These are phyloP conservation scores for Colletotrichum sp. DNA, from an alignment of 2,329 filamentous ascomycete genomes.

Conservation along the genomic window DNA sequence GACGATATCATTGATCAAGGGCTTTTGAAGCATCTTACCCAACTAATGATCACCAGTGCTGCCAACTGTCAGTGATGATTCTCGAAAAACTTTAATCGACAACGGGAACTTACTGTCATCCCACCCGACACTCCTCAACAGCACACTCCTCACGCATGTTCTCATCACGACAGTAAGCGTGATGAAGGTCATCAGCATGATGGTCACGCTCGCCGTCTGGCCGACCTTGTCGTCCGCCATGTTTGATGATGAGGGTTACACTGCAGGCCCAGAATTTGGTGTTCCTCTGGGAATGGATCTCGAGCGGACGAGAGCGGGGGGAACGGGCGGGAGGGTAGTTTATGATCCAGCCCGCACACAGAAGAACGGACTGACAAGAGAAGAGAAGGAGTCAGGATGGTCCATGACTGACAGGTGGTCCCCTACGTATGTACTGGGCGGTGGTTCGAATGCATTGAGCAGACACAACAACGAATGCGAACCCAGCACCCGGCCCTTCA, in stretches of 20 bases:
- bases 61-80: background rate
- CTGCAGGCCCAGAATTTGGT: background rate
- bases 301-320: background rate
- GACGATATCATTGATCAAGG: background rate
- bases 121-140: conserved; percentile 18
- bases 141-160: conserved; percentile 13
- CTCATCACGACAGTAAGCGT: conserved; percentile 14
- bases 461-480: background rate
- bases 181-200: conserved; percentile 14
- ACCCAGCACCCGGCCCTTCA: background rate
- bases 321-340: background rate
- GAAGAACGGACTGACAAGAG: background rate
- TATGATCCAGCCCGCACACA: background rate
- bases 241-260: background rate
- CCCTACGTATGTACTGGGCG: conserved; percentile 1
- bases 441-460: background rate
- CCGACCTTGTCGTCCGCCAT: conserved; percentile 20
- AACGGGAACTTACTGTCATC: conserved; percentile 16
- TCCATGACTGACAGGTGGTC: conserved; percentile 9
- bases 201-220: conserved; percentile 13
- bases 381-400: background rate
- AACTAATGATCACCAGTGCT: conserved; percentile 19
- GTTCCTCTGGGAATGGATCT: background rate
- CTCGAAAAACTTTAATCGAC: background rate
- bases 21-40: background rate